A percentile compares a stretch with the other conserved stretches of the same genome.
phyloP scores from a whole-genome alignment of 2,329 filamentous ascomycete genomes.

The Fusarium mundagurra region DNA sequence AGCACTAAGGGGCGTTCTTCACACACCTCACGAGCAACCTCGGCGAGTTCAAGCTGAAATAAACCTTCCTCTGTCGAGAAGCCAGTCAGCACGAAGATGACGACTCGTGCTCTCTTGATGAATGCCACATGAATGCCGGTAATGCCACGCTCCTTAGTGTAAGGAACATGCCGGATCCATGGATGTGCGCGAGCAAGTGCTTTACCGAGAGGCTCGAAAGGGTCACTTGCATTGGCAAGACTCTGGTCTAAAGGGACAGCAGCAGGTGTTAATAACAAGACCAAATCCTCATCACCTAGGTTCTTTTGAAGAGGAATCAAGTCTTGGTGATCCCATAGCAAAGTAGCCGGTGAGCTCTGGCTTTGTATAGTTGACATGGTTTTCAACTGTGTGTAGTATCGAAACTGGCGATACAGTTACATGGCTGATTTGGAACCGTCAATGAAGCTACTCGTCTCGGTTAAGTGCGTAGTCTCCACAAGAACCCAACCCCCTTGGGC shows the following conservation, averaged over 20 bases:
- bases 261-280: conserved; percentile 70
- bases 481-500: conserved; percentile 24
- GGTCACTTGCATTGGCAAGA: conserved; percentile 63
- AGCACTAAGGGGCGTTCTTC: conserved; percentile 62
- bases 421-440: conserved; percentile 27
- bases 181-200: conserved; percentile 68
- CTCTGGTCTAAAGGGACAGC: conserved; percentile 57
- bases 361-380: conserved; percentile 34
- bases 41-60: conserved; percentile 63
- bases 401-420: conserved; percentile 30
- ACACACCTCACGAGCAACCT: conserved; percentile 54
- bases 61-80: conserved; percentile 57
- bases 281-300: conserved; percentile 60
- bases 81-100: conserved; percentile 70
- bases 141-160: conserved; percentile 70
- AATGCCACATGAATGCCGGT: conserved; percentile 71
- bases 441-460: conserved; percentile 16
- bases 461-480: conserved; percentile 24
- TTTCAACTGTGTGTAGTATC: conserved; percentile 26
- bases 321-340: conserved; percentile 55
- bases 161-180: conserved; percentile 76
- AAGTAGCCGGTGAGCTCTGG: conserved; percentile 33
- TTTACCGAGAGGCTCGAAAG: conserved; percentile 76
- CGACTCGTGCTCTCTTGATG: conserved; percentile 65
- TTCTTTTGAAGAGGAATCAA: conserved; percentile 59